These are phyloP conservation scores for Metarhizium guizhouense DNA, from an alignment of 2,329 filamentous ascomycete genomes.

Conservation along the genomic window DNA sequence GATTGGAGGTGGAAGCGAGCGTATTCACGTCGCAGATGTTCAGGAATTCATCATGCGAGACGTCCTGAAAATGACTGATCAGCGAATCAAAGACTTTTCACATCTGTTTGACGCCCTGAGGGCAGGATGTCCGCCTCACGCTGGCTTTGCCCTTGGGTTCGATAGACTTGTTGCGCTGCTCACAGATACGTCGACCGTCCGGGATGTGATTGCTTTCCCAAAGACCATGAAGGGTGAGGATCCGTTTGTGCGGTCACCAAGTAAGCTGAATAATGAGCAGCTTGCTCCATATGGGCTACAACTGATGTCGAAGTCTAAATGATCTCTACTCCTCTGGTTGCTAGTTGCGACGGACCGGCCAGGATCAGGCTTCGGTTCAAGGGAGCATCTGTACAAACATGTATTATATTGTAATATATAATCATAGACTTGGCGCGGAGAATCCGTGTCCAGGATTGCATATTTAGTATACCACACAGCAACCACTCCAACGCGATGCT, in stretches of 20 bases:
- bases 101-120: conserved; percentile 77
- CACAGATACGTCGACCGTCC: conserved; percentile 65
- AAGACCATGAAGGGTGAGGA: conserved; percentile 91
- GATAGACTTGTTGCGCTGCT: conserved; percentile 78
- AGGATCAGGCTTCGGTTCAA: no score
- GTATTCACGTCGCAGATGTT: conserved; percentile 77
- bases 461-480: conserved; percentile 25
- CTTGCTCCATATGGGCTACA: conserved; percentile 38
- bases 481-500: no score
- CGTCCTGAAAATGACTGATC: conserved; percentile 67
- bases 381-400: not conserved
- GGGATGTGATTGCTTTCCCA: conserved; percentile 94
- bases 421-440: not conserved
- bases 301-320: conserved; percentile 7
- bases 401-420: not conserved
- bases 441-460: conserved; percentile 29
- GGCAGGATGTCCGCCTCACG: conserved; percentile 87
- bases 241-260: conserved; percentile 70
- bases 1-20: conserved; percentile 82
- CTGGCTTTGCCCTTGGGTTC: conserved; percentile 87
- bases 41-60: conserved; percentile 81
- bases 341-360: not conserved
- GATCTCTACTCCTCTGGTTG: not conserved
- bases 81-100: conserved; percentile 69
- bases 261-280: conserved; percentile 51